A percentile compares a stretch with the other conserved stretches of the same genome.
Evolutionary conservation across 208 protist genomes (phyloP).

Genomic region (Polymyxa betae): DNA sequence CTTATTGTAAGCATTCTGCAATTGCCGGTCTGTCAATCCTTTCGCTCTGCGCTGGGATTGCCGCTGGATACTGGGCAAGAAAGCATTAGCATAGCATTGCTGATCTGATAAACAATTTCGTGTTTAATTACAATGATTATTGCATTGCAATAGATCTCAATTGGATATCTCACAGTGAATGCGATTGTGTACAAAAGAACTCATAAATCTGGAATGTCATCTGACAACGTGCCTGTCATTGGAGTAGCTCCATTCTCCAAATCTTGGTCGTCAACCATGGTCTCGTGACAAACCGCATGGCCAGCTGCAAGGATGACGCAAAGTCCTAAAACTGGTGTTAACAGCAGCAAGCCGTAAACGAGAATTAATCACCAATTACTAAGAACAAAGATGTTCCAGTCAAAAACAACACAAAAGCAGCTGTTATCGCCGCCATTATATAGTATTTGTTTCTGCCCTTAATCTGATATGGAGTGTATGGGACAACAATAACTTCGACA

Average conservation of each 20-base stretch:
- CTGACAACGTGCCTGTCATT: conserved; percentile 10
- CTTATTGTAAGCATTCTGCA: not conserved
- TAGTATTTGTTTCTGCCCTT: conserved; percentile 34
- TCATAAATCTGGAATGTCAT: not conserved
- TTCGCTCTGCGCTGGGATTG: not conserved
- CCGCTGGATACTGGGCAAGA: not conserved
- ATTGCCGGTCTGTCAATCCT: not conserved
- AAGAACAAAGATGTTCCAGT: conserved; percentile 26
- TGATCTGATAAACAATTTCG: too few species aligned
- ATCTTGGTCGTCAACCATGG: conserved; percentile 39
- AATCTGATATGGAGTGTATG: conserved; percentile 10
- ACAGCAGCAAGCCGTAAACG: not conserved
- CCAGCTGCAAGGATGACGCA: not conserved
- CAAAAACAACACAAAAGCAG: not conserved
- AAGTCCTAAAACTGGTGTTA: not conserved
- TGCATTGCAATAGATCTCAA: too few species aligned
- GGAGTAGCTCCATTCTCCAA: not conserved
- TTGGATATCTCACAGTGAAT: too few species aligned
- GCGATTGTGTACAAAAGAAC: too few species aligned
- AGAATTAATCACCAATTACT: not conserved
- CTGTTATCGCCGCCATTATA: not conserved
- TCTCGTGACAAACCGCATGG: conserved; percentile 11
- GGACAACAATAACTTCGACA: not conserved
- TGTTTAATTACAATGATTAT: too few species aligned
- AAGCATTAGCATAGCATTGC: too few species aligned